Base-by-base conservation (phyloP, 257 asterid genomes). In the Linaria vulgaris region DNA sequence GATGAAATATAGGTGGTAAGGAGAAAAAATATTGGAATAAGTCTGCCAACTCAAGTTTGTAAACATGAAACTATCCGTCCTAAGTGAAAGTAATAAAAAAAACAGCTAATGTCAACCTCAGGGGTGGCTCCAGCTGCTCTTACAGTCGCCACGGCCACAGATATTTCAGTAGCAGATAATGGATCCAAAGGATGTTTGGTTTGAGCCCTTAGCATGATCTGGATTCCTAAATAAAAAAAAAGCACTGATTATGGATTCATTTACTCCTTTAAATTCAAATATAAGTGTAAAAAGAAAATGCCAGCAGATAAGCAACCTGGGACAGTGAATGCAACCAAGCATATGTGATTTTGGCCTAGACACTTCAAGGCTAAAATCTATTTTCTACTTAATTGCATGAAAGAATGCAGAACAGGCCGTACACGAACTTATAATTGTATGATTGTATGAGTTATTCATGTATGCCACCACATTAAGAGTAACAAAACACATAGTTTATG, bases 61-160 rank as follows among this genome's bases (percentile, higher is more conserved):
- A 51, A 61, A 30, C 24, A 44, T 50, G 51, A 25, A 56, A 27
- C 56, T 10, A 56, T 60, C 55, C 51, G 56, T 50, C 48, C 23
- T 9, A 22, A 24, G 39, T 30, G 41, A 24, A 46, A 38, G 34
- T 39, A 23, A n/a, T n/a, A n/a, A 57, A 60, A 12, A 48, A 72
- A 70, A 41, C 52, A 55, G 66, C 46, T 17, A 65, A 23, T 56
- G 19, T 46, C 41, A 50, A 91, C 98, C 98, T 88, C 98, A 48
- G 99, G 99, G 48, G 99, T 89, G 55, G 96, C 94, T 66, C 99
- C 99, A 60, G 99, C 96, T 44, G 95, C 95, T 73, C 99, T 83
- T 71, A 92, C 99, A 49, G 96, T 89, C 55, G 83, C 95, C 62
- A 92, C 95, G 17, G 96, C 96, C 64, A 92, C 95, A 23, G 96